Evolutionary conservation across 2,329 filamentous ascomycete genomes (phyloP).

Genomic region (Onygenales sp.): DNA sequence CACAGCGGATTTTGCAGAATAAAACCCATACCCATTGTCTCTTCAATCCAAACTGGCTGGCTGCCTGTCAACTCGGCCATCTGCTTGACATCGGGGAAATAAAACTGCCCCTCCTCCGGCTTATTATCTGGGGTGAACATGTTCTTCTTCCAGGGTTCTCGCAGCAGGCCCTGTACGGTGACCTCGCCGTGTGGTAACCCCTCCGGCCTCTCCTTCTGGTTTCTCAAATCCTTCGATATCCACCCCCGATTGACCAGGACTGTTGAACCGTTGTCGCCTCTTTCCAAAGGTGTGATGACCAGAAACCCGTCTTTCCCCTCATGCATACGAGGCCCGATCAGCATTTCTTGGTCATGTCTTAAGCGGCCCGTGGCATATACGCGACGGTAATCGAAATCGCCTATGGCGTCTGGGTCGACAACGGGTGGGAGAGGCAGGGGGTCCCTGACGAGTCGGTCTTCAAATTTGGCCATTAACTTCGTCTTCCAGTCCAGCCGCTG

Average conservation of each 20-base stretch:
- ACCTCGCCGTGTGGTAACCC: constrained; percentile 63
- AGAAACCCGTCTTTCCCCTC: constrained; percentile 87
- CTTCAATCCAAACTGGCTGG: constrained; percentile 89
- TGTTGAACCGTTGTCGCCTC: constrained; percentile 51
- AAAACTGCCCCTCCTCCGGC: constrained; percentile 76
- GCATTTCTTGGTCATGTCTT: constrained; percentile 89
- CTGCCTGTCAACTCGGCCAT: constrained; percentile 79
- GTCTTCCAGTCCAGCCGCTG: constrained; percentile 90
- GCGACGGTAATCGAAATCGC: constrained; percentile 85
- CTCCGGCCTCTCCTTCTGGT: constrained; percentile 53
- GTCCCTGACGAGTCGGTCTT: constrained; percentile 78
- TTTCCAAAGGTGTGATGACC: constrained; percentile 83
- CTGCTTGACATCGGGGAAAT: constrained; percentile 86
- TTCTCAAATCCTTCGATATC: constrained; percentile 67
- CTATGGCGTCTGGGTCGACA: constrained; percentile 69
- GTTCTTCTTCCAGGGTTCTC: constrained; percentile 94
- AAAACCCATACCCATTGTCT: constrained; percentile 66
- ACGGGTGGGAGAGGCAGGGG: constrained; percentile 77
- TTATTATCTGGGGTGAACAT: constrained; percentile 90
- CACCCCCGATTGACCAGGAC: constrained; percentile 86
- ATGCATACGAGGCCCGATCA: constrained; percentile 79
- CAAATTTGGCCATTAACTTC: constrained; percentile 78
- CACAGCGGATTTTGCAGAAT: constrained; percentile 3
- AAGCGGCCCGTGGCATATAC: constrained; percentile 66
- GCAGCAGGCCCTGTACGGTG: constrained; percentile 69